A percentile compares a stretch with the other conserved stretches of the same genome.
Conservation (phyloP, 73 alveolate genomes). For the Blepharisma stoltei region DNA sequence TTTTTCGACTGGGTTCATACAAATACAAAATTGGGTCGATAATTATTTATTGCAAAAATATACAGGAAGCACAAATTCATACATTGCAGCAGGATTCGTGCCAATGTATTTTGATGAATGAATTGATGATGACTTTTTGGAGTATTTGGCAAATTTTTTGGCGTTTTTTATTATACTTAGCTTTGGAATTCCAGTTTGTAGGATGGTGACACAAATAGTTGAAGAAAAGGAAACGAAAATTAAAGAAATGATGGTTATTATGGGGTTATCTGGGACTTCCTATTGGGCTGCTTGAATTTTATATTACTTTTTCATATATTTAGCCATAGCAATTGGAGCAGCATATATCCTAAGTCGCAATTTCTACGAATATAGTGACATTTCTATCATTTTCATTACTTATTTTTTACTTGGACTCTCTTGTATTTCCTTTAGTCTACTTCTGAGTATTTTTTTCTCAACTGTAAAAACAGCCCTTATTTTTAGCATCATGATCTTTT, state of each 20-base stretch:
- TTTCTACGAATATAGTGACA: slow-evolving; percentile 50
- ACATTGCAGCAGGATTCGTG: slow-evolving; percentile 24
- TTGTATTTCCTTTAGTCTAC: slow-evolving; percentile 52
- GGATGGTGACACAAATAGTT: slow-evolving; percentile 16
- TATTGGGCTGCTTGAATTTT: slow-evolving; percentile 89
- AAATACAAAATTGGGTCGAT: slow-evolving; percentile 30
- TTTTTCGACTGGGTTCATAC: not conserved
- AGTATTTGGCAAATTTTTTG: slow-evolving; percentile 6
- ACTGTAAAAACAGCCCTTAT: slow-evolving; percentile 72
- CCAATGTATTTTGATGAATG: slow-evolving; percentile 29
- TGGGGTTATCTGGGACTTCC: slow-evolving; percentile 90
- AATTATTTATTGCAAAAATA: slow-evolving; percentile 26
- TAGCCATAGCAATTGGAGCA: slow-evolving; percentile 63
- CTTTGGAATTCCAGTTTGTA: not conserved
- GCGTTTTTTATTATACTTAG: slow-evolving; percentile 18
- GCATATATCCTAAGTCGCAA: slow-evolving; percentile 54
- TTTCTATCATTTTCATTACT: slow-evolving; percentile 60
- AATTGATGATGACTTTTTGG: slow-evolving; percentile 17
- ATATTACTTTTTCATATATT: slow-evolving; percentile 65
- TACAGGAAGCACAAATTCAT: slow-evolving; percentile 29
- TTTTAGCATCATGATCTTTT: slow-evolving; percentile 64
- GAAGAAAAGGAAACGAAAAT: slow-evolving; percentile 88
- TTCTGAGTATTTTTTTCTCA: slow-evolving; percentile 75
- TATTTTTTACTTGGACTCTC: slow-evolving; percentile 71
- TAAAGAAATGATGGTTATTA: slow-evolving; percentile 96